Base-by-base conservation (phyloP, 1,284 basidiomycete genomes). In the Ganoderma meredithae region DNA sequence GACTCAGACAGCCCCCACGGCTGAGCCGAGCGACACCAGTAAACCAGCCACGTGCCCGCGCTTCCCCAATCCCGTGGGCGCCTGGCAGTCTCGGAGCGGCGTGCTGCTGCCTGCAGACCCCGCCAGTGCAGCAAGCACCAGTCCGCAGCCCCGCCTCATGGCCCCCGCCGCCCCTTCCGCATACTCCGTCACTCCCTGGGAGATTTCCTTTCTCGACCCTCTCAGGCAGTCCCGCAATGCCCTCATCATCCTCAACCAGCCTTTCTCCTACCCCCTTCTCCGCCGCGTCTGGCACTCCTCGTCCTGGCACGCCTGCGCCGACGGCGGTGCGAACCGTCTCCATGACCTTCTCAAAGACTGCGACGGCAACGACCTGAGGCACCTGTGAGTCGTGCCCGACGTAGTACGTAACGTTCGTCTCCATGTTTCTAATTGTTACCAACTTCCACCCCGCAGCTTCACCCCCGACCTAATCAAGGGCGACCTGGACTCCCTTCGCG, bases 321-420 rank as follows among this genome's bases (percentile, higher is more conserved):
- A 99, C 76, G 97, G 97, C 19, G 97, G 96, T 55, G 95, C 95
- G 1, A 99, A 99, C 79, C 86, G 95, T 25, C 82, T 99, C 27
- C 87, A 90, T 73, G 95, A 97, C 75, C 75, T 84, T 17, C 80
- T 93, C 68, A 67, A 58, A 12, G 63, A 60, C 31, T 72, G 77
- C 47, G 70, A 65, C 56, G 70, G 62, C 43, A 71, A 75, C n/a
- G 77, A 76, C 12, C 73, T 79, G 41, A 77, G 78, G 61, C 71
- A 73, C 62, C 64, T 71, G 81, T 81, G 76, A 76, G 78, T 74
- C 68, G 64, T 65, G 66, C 65, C 53, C 27, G 64, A 62, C 39
- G n/a, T 31, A 43, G 70, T 71, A 69, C 71, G 71, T 71, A 68
- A 69, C 62, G 39, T 40, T 62, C 39, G 56, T 55, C 60, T 61